These are phyloP conservation scores for Macrocybe gigantea DNA, from an alignment of 768 basidiomycete species.

Conservation along the genomic window DNA sequence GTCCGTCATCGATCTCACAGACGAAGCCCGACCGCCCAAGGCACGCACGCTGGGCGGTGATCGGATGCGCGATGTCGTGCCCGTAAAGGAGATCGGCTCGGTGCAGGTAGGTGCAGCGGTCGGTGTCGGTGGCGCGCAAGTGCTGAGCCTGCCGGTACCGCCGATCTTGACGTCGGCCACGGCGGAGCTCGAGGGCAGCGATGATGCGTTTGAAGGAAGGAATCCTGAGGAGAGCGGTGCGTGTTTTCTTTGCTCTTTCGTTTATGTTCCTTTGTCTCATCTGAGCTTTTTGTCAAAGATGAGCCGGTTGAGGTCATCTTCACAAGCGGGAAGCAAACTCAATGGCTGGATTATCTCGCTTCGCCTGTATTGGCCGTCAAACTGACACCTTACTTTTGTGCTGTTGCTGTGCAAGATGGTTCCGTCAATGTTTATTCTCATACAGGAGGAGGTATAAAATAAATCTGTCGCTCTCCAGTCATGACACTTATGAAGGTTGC, in stretches of 20 bases:
- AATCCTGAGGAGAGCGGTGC: slow-evolving; percentile 68
- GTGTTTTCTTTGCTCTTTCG: slow-evolving; percentile 13
- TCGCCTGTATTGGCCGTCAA: slow-evolving; percentile 63
- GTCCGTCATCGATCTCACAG: slow-evolving; percentile 27
- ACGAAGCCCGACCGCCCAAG: slow-evolving; percentile 28
- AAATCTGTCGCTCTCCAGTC: neutral
- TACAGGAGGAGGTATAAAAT: slow-evolving; percentile 61
- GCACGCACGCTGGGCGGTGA: slow-evolving; percentile 68
- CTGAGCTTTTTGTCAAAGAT: no score
- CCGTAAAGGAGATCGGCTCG: slow-evolving; percentile 48
- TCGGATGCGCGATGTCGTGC: slow-evolving; percentile 40
- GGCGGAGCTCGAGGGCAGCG: slow-evolving; percentile 56
- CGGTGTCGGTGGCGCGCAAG: slow-evolving; percentile 10
- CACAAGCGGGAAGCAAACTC: slow-evolving; percentile 58
- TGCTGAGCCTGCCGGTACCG: slow-evolving; percentile 45
- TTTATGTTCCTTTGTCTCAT: no score
- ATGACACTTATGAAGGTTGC: neutral
- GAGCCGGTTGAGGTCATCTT: slow-evolving; percentile 68
- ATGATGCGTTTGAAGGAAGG: slow-evolving; percentile 67
- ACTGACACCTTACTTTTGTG: slow-evolving; percentile 63
- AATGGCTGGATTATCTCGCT: slow-evolving; percentile 88
- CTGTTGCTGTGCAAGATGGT: slow-evolving; percentile 75
- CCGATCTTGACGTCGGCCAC: slow-evolving; percentile 56
- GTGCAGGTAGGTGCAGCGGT: slow-evolving; percentile 9
- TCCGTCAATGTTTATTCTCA: slow-evolving; percentile 79